Evolutionary conservation across 1,139 yeast species (phyloP), one percentile per base, ranked within the genome.

Genomic region (Scheffersomyces titani): DNA sequence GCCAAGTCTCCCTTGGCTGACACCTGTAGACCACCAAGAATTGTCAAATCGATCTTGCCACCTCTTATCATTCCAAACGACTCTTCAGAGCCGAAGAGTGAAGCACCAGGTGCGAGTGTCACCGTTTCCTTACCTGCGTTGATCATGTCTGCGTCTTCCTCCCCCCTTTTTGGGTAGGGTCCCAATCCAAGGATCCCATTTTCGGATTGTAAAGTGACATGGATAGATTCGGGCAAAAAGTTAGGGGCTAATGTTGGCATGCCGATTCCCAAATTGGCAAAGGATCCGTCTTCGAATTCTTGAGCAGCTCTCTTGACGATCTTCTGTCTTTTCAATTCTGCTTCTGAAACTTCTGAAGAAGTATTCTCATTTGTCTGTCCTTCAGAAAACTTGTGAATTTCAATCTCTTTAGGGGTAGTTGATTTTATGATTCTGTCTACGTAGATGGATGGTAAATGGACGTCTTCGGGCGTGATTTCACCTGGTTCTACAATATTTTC

Each of bases 51-150:
- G 48, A 81, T 72, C 60, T 77, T 74, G 18, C 85, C 85, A 5
- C 81, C 72, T 52, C 85, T 72, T 54, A 81, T 81, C 82, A 81
- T 77, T 36, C 75, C 80, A 62, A 81, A 81, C 6, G 83, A 78
- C 63, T 80, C 84, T 59, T 80, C 84, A 3, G 83, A 78, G 3
- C 84, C 82, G 61, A 81, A 81, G 40, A 80, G 64, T 0, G 85
- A 75, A 2, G 82, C 82, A 36, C 85, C 85, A 16, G 73, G 70
- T 3, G 68, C 65, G 54, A 81, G 67, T 1, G 85, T 81, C 40
- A 78, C 82, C 3, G 85, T 78, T 68, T 81, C 85, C 61, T 81
- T 81, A 47, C 85, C 85, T 30, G 85, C 84, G 61, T 81, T 81
- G 58, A 81, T 78, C 61, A 78, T 59, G 59, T 81, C 85, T 5